Evolutionary conservation across 192 early-diverging fungal genomes (phyloP).

Genomic region (Helicostylum pulchrum): DNA sequence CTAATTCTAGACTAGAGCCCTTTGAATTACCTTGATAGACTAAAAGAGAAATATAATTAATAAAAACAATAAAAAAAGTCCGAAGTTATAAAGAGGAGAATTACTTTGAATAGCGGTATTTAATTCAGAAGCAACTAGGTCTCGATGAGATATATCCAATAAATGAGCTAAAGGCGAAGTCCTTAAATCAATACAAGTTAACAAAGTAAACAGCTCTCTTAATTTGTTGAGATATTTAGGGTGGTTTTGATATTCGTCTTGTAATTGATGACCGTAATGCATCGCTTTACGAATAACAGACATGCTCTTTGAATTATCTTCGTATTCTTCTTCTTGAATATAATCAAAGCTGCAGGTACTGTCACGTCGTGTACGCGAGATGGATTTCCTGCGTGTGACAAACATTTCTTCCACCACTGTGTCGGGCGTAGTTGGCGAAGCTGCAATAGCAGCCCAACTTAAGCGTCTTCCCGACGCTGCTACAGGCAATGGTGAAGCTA

Average conservation of each 20-base stretch:
- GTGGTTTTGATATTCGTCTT: slow-evolving; percentile 45
- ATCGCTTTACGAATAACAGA: slow-evolving; percentile 35
- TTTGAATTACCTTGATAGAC: slow-evolving; percentile 6
- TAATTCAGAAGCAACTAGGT: slow-evolving; percentile 59
- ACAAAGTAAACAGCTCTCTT: slow-evolving; percentile 62
- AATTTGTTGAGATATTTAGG: slow-evolving; percentile 10
- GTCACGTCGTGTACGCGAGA: neutral
- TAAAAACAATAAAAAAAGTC: neutral
- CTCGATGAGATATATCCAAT: slow-evolving; percentile 50
- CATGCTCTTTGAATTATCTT: slow-evolving; percentile 1
- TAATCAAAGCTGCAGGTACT: slow-evolving; percentile 3
- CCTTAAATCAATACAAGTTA: slow-evolving; percentile 64
- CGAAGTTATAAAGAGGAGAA: slow-evolving; percentile 1
- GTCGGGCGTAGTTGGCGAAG: slow-evolving; percentile 5
- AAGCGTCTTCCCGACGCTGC: slow-evolving; percentile 18
- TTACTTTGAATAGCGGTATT: slow-evolving; percentile 68
- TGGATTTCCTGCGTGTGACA: neutral
- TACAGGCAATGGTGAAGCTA: slow-evolving; percentile 14
- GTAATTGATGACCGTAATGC: slow-evolving; percentile 49
- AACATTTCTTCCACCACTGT: neutral
- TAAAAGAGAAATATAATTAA: neutral
- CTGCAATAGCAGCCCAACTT: slow-evolving; percentile 34
- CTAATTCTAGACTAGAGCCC: slow-evolving; percentile 38
- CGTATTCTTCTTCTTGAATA: slow-evolving; percentile 24
- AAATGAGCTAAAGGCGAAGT: slow-evolving; percentile 48